Evolutionary conservation across 202 grass and related monocot species (phyloP), one percentile per base, ranked within the genome.

Genomic region (Dendrocalamus latiflorus): DNA sequence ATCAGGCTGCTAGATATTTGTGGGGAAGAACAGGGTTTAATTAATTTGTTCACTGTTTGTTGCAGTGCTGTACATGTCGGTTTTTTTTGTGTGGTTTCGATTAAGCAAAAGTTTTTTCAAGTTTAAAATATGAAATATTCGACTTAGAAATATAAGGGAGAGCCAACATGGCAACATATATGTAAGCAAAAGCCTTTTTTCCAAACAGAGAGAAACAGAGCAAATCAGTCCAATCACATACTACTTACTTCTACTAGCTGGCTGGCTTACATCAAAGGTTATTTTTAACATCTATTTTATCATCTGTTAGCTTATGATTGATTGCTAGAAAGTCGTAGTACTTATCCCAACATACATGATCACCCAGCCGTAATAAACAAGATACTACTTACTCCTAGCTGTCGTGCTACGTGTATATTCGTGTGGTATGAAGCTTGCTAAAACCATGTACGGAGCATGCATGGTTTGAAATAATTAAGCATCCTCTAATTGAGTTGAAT

Each of bases 261-360:
- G 45, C 44, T 54, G n/a, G n/a, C n/a, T n/a, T 79, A 43, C 38
- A 44, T 33, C 20, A 58, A 2, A 18, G 38, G n/a, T 66, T 56
- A 58, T 37, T 73, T 63, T n/a, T n/a, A 66, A 39, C 25, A 8
- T 67, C 22, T 78, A 47, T 81, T 78, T 67, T 82, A 82, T 53
- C 43, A 67, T 78, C 67, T 82, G 17, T n/a, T 58, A 54, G 47
- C 22, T 68, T 60, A 82, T 73, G 83, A 89, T 82, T 89, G 87
- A 86, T 79, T 42, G 48, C 61, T 17, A 75, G 17, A 45, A 79
- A 82, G 59, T 67, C 78, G 1, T n/a, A 36, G 81, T 58, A 77
- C 55, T 88, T 85, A 77, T 82, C 87, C 77, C 72, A 72, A 47
- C 76, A 54, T 66, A 54, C 36, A 45, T 81, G 63, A 43, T 89